These are phyloP conservation scores for Podaxis pistillaris DNA, from an alignment of 768 basidiomycete species.

Conservation along the genomic window DNA sequence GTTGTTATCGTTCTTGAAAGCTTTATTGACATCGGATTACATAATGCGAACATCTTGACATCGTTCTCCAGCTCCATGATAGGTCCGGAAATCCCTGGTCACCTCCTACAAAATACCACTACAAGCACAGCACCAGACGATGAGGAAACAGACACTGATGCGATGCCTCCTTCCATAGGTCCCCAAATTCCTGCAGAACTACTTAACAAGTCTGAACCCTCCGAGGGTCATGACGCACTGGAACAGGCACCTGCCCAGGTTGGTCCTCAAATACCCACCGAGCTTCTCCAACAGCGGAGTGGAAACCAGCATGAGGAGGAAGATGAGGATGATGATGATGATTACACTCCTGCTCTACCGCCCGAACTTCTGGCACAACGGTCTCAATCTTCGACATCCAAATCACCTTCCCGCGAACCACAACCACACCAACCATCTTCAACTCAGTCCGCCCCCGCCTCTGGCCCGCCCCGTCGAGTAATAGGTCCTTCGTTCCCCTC, in stretches of 20 bases:
- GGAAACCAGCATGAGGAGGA: not conserved
- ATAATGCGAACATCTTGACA: not conserved
- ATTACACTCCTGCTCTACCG: conserved; percentile 4
- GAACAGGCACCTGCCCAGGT: not conserved
- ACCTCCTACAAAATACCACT: conserved; percentile 9
- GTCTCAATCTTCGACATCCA: not conserved
- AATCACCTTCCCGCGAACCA: not conserved
- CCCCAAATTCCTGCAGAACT: conserved; percentile 13
- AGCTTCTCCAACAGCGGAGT: not conserved
- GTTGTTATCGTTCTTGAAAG: not conserved
- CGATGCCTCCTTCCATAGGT: conserved; percentile 4
- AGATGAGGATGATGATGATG: conserved; percentile 10
- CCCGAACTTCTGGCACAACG: conserved; percentile 7
- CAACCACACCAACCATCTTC: conserved; percentile 1
- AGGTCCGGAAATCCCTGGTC: conserved; percentile 18
- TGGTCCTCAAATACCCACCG: conserved; percentile 7
- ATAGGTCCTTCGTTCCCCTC: conserved; percentile 56
- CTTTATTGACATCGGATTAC: not conserved
- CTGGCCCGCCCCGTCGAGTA: conserved; percentile 29
- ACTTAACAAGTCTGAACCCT: not conserved
- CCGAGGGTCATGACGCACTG: not conserved
- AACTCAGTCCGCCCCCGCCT: not conserved
- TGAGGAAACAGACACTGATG: not conserved
- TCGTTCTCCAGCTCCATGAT: conserved; percentile 6
- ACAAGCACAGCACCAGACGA: not conserved